These are phyloP conservation scores for Fusarium sp. DNA, from an alignment of 2,329 filamentous ascomycete genomes.

Conservation along the genomic window DNA sequence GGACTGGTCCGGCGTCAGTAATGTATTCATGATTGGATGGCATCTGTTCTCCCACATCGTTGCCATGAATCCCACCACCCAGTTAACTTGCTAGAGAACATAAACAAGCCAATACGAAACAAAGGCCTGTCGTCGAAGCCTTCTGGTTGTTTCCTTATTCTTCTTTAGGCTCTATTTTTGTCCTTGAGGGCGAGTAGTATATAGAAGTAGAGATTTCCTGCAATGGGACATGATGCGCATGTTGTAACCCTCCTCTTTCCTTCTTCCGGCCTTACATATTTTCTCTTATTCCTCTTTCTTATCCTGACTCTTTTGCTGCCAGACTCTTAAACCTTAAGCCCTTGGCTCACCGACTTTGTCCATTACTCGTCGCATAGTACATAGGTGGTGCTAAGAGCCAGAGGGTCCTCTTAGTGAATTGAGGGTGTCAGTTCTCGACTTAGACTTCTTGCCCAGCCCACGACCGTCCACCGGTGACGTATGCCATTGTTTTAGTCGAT, in stretches of 20 bases:
- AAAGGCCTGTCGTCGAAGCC: conserved; percentile 20
- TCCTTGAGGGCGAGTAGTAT: conserved; percentile 34
- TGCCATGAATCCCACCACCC: conserved; percentile 17
- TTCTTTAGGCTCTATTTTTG: conserved; percentile 33
- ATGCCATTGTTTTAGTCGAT: conserved; percentile 30
- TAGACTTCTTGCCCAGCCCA: conserved; percentile 44
- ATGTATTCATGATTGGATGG: conserved; percentile 27
- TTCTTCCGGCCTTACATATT: conserved; percentile 10
- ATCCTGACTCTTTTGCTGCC: background rate
- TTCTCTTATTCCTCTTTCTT: conserved; percentile 21
- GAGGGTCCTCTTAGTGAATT: conserved; percentile 35
- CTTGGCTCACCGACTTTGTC: conserved; percentile 38
- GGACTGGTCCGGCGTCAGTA: conserved; percentile 24
- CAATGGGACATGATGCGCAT: conserved; percentile 6
- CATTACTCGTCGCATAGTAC: conserved; percentile 28
- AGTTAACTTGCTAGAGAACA: conserved; percentile 7
- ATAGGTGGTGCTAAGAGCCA: conserved; percentile 17
- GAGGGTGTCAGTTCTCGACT: conserved; percentile 37
- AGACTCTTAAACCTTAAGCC: conserved; percentile 6
- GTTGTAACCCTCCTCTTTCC: conserved; percentile 19
- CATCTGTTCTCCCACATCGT: conserved; percentile 6
- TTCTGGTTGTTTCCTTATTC: conserved; percentile 13
- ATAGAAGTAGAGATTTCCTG: conserved; percentile 36
- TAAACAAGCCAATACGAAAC: conserved; percentile 25
- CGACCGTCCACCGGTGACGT: conserved; percentile 40